phyloP scores from a whole-genome alignment of 2,329 filamentous ascomycete species.

The Aspergillus sojae region DNA sequence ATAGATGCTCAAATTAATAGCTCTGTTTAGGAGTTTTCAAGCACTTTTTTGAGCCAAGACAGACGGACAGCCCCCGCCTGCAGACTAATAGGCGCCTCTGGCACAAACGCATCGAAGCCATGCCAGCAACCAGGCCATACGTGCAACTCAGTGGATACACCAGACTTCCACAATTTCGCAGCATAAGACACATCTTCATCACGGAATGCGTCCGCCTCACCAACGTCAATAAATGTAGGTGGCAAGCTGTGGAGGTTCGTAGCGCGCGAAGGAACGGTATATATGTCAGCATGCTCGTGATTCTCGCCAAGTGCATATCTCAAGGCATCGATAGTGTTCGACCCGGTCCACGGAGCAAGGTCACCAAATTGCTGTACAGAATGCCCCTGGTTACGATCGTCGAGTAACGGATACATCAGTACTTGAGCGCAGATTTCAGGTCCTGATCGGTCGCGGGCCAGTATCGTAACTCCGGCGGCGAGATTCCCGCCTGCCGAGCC shows the following conservation, averaged over 20 bases:
- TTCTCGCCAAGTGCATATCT: conserved; percentile 24
- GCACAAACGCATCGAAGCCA: conserved; percentile 18
- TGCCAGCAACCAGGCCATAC: conserved; percentile 22
- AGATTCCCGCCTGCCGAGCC: conserved; percentile 64
- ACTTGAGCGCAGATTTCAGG: conserved; percentile 22
- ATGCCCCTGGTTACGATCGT: conserved; percentile 13
- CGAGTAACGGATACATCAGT: conserved; percentile 22
- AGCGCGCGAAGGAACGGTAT: conserved; percentile 11
- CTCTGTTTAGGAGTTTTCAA: not conserved
- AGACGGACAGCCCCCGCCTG: conserved; percentile 6
- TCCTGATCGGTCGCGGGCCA: conserved; percentile 20
- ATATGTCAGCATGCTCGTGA: conserved; percentile 13
- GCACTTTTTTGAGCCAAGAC: conserved; percentile 11
- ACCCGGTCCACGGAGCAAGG: conserved; percentile 7
- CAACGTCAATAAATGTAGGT: conserved; percentile 16
- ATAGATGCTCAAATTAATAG: not conserved
- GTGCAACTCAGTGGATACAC: conserved; percentile 14
- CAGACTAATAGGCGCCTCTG: conserved; percentile 9
- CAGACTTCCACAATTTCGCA: conserved; percentile 8
- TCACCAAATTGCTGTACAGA: conserved; percentile 17
- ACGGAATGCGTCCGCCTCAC: conserved; percentile 16
- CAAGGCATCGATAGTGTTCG: not conserved
- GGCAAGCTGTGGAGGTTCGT: conserved; percentile 7
- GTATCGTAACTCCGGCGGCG: conserved; percentile 26
- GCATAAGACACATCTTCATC: conserved; percentile 18